Evolutionary conservation across 2,329 filamentous ascomycete species (phyloP).

Genomic region (Epicoccum nigrum): DNA sequence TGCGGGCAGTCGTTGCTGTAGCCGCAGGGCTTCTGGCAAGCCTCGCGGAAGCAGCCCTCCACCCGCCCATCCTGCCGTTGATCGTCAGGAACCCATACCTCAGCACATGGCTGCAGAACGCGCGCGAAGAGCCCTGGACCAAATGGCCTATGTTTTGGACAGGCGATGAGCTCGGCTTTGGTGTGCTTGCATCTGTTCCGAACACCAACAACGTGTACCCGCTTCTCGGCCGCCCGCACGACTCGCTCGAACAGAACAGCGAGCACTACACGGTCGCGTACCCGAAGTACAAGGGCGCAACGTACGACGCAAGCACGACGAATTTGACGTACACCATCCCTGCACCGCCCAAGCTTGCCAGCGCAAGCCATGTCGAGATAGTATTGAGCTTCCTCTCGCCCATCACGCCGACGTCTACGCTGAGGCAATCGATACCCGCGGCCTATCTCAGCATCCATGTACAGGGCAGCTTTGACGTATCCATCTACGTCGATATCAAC

Average conservation of each 20-base stretch:
- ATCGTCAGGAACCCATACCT: conserved; percentile 59
- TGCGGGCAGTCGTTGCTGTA: conserved; percentile 34
- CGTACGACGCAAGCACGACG: conserved; percentile 73
- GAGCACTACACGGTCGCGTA: conserved; percentile 63
- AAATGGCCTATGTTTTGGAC: conserved; percentile 89
- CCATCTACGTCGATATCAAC: conserved; percentile 57
- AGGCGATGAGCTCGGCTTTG: conserved; percentile 70
- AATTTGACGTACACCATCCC: conserved; percentile 70
- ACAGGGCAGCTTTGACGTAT: conserved; percentile 64
- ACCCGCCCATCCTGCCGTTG: conserved; percentile 59
- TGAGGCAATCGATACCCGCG: conserved; percentile 82
- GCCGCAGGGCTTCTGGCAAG: conserved; percentile 50
- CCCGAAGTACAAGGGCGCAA: conserved; percentile 64
- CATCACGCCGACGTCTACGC: conserved; percentile 79
- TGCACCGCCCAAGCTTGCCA: conserved; percentile 43
- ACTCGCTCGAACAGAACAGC: conserved; percentile 57
- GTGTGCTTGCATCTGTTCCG: conserved; percentile 66
- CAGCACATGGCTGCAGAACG: conserved; percentile 64
- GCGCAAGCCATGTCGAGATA: conserved; percentile 57
- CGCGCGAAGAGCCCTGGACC: conserved; percentile 76
- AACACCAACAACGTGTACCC: conserved; percentile 67
- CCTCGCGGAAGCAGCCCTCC: conserved; percentile 56
- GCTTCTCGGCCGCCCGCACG: conserved; percentile 69
- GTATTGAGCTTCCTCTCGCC: conserved; percentile 74
- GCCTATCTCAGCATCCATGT: conserved; percentile 76